phyloP scores from a whole-genome alignment of 2,329 filamentous ascomycete genomes.

The Penicillium capsulatum region DNA sequence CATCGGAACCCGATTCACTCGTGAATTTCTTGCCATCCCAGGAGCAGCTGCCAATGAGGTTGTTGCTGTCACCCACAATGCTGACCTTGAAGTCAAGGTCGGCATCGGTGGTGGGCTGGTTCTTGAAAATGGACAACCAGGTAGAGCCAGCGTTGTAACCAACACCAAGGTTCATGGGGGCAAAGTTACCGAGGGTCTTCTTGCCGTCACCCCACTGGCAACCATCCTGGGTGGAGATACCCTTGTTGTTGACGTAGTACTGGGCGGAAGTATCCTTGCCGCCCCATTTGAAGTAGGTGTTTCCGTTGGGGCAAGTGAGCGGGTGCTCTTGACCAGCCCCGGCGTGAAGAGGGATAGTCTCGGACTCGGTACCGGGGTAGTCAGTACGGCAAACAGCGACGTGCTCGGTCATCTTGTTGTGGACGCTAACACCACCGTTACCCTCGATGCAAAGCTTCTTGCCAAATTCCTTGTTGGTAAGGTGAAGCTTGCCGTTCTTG shows the following conservation, averaged over 20 bases:
- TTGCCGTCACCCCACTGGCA: slow-evolving; percentile 71
- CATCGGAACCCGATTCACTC: too few relatives aligned
- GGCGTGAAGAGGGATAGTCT: slow-evolving; percentile 72
- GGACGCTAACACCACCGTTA: slow-evolving; percentile 63
- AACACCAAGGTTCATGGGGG: slow-evolving; percentile 80
- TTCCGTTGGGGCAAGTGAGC: slow-evolving; percentile 71
- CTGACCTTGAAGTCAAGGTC: slow-evolving; percentile 74
- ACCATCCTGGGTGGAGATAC: slow-evolving; percentile 60
- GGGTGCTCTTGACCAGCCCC: slow-evolving; percentile 55
- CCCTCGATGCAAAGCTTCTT: slow-evolving; percentile 72
- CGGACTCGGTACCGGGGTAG: slow-evolving; percentile 87
- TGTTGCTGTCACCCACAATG: slow-evolving; percentile 70
- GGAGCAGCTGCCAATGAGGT: slow-evolving; percentile 57
- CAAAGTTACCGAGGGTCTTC: slow-evolving; percentile 69
- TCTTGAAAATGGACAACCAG: slow-evolving; percentile 81
- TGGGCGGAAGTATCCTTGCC: slow-evolving; percentile 76
- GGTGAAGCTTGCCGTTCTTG: slow-evolving; percentile 64
- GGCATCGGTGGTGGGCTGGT: slow-evolving; percentile 67
- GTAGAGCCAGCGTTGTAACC: slow-evolving; percentile 64
- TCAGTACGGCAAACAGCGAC: slow-evolving; percentile 88
- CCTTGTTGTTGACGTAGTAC: slow-evolving; percentile 92
- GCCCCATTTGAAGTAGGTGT: slow-evolving; percentile 73
- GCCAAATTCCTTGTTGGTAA: slow-evolving; percentile 64
- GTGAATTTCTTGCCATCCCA: slow-evolving; percentile 55
- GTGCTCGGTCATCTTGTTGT: slow-evolving; percentile 65